Evolutionary conservation across 257 asterid genomes (phyloP).

Genomic region (Solanum arcanum): DNA sequence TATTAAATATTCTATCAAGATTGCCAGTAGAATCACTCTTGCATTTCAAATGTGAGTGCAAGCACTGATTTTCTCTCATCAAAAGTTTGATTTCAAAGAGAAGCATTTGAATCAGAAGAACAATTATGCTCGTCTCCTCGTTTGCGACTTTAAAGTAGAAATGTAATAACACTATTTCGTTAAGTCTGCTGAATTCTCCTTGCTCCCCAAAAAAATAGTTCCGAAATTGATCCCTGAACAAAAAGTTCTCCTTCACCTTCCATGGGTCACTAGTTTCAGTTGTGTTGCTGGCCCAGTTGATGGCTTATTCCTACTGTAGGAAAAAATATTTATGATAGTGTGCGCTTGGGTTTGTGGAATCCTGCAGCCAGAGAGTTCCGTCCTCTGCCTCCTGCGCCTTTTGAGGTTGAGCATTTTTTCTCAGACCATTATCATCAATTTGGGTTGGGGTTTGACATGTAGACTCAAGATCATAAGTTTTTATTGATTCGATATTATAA

Average conservation of each 20-base stretch:
- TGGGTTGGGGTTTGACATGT: neutral
- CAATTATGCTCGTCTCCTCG: too few relatives aligned
- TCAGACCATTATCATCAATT: too few relatives aligned
- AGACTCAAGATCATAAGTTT: neutral
- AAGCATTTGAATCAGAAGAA: too few relatives aligned
- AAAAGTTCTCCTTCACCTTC: neutral
- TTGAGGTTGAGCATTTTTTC: neutral
- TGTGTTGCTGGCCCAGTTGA: neutral
- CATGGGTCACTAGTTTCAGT: neutral
- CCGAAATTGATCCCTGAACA: neutral
- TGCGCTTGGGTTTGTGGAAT: neutral
- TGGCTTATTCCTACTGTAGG: neutral
- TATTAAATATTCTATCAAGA: too few relatives aligned
- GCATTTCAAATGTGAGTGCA: too few relatives aligned
- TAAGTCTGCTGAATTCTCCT: neutral
- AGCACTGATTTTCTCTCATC: too few relatives aligned
- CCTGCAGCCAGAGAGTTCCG: neutral
- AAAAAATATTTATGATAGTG: neutral
- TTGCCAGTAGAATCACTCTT: too few relatives aligned
- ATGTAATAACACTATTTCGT: too few relatives aligned
- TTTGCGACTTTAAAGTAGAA: too few relatives aligned
- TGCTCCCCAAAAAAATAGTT: neutral
- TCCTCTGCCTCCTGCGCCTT: constrained; percentile 14
- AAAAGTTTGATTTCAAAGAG: too few relatives aligned
- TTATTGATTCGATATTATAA: too few relatives aligned